phyloP scores from a whole-genome alignment of 371 early-diverging fungal species.

The Funneliformis caledonium region DNA sequence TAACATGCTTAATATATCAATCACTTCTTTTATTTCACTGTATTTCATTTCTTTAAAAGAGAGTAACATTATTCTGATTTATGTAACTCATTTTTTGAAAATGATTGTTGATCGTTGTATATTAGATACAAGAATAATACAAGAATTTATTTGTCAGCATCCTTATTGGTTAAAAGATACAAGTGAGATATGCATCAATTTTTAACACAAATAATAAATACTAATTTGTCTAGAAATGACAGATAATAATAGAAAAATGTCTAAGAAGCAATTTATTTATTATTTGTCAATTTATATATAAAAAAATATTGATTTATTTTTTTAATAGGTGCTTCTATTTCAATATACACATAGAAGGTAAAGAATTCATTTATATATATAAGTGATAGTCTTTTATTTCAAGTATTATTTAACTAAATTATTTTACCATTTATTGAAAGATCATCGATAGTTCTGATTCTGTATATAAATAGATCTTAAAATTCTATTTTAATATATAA shows the following conservation, averaged over 20 bases:
- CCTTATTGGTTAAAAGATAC: conserved; percentile 50
- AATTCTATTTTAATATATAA: background rate
- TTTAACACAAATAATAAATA: background rate
- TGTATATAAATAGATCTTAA: conserved; percentile 14
- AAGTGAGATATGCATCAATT: conserved; percentile 33
- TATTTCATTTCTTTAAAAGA: background rate
- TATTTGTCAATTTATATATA: background rate
- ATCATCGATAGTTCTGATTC: conserved; percentile 36
- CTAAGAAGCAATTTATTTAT: conserved; percentile 55
- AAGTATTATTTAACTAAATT: background rate
- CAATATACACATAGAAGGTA: conserved; percentile 69
- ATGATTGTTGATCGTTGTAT: conserved; percentile 68
- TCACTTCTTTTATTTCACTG: conserved; percentile 16
- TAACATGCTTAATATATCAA: background rate
- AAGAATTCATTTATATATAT: background rate
- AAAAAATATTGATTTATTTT: background rate
- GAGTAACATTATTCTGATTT: conserved; percentile 43
- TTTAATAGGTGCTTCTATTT: conserved; percentile 69
- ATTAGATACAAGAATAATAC: conserved; percentile 53
- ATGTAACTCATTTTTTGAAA: conserved; percentile 54
- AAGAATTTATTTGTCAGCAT: conserved; percentile 59
- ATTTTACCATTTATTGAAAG: too few species aligned
- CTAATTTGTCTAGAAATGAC: conserved; percentile 37
- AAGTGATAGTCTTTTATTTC: background rate
- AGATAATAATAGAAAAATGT: conserved; percentile 51